Base-by-base conservation (phyloP, 1,284 basidiomycete genomes). In the Pseudozyma thailandica region DNA sequence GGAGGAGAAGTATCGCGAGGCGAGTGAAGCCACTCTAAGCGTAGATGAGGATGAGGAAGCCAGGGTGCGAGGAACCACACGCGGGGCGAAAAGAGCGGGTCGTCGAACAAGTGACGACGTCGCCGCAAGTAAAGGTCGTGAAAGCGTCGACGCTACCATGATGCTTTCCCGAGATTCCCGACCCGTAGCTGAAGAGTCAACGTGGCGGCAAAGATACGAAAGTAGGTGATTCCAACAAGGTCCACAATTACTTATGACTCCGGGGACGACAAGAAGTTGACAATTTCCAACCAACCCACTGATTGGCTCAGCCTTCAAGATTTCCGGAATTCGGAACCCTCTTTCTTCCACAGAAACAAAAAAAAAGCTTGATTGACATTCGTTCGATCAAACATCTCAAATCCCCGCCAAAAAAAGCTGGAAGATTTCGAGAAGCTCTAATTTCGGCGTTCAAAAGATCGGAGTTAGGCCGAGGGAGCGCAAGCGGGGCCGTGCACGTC, bases 1-100 rank as follows among this genome's bases (percentile, higher is more conserved):
- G 9, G 54, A 53, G 30, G 47, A 33, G 23, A 68, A 44, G 1
- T 16, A 31, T n/a, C 57, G 64, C 1, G 39, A 20, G 3, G 42
- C 18, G 18, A 15, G 28, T 6, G 45, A 47, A 15, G 49, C 28
- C 4, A 20, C 12, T 8, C 33, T n/a, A 26, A n/a, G 12, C 15
- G 16, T 18, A n/a, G 48, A 25, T 7, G 38, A 41, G 38, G 38
- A 41, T 6, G 10, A 9, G 35, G 20, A 41, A 21, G 39, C 20
- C 6, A 41, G 15, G 10, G 18, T 21, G 15, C 20, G 21, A 6
- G 39, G 33, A 35, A 35, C 13, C 8, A n/a, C 15, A 16, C 13
- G 13, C 6, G n/a, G 15, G 33, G 15, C 15, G 6, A 12, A n/a
- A 35, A 35, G 33, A 5, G 33, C n/a, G 15, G 15, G 15, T 16